Evolutionary conservation across 2,329 filamentous ascomycete genomes (phyloP), one percentile per base, ranked within the genome.

Genomic region (Metarhizium anisopliae): DNA sequence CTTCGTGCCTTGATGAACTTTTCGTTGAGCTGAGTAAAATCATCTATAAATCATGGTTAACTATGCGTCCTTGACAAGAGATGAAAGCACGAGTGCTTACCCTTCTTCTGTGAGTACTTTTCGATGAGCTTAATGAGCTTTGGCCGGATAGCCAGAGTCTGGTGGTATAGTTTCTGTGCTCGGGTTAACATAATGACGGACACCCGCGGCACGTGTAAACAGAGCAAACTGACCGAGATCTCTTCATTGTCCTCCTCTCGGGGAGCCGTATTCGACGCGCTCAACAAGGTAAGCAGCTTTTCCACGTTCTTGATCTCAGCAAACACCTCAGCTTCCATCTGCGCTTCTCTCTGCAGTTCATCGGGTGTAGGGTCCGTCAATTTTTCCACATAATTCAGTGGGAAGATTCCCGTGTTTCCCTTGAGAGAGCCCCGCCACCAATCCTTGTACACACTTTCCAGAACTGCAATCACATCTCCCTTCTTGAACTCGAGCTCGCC

Each of bases 41-140:
- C 94, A 72, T 99, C 94, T 95, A 10, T 50, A 6, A 20, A 18
- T 3, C 35, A 6, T 29, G 13, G 4, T 11, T 4, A 25, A 32
- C 42, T 7, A 45, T 6, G 11, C 18, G 16, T 6, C 6, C 40
- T 42, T 42, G 40, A 11, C 8, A 32, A 20, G 13, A n/a, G n/a
- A 36, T 14, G 32, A 13, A 2, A 32, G 5, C 4, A 8, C 5
- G 7, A 18, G 2, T 8, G 51, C 66, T 54, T 74, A 93, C 91
- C 92, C 75, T 99, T 99, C 82, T 96, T 97, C 70, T 99, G 94
- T 10, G 94, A 97, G 69, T 99, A 99, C 70, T 97, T 97, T 59
- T 95, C 94, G 68, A 99, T 99, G 52, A 99, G 76, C 74, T 97
- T 95, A 68, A 99, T 97, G 59, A 99, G 76, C 75, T 99, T 99